Evolutionary conservation across 2,329 filamentous ascomycete species (phyloP).

Genomic region (Coniochaeta sp.): DNA sequence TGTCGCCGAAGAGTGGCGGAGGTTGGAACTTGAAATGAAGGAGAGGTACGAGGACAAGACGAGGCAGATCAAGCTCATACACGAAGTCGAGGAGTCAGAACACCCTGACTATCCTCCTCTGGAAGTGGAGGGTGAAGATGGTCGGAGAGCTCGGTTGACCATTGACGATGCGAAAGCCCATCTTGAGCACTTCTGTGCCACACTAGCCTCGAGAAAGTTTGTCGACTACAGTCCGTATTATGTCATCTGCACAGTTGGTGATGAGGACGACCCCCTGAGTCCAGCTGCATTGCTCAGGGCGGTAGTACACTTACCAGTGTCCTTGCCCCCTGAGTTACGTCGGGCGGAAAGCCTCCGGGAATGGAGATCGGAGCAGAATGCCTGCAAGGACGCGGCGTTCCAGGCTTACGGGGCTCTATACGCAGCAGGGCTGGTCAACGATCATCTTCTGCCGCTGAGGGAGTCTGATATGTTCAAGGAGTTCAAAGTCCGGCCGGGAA

Average conservation of each 20-base stretch:
- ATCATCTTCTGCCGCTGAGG: slow-evolving; percentile 64
- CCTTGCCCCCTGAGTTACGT: slow-evolving; percentile 56
- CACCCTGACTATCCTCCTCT: slow-evolving; percentile 24
- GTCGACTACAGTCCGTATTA: slow-evolving; percentile 64
- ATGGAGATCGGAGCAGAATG: slow-evolving; percentile 69
- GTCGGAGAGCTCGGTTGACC: slow-evolving; percentile 60
- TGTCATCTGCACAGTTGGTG: slow-evolving; percentile 34
- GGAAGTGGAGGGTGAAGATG: slow-evolving; percentile 34
- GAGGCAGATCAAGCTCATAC: slow-evolving; percentile 37
- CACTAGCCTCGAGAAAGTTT: slow-evolving; percentile 49
- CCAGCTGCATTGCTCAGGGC: slow-evolving; percentile 34
- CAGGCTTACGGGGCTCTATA: slow-evolving; percentile 69
- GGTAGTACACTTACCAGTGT: slow-evolving; percentile 62
- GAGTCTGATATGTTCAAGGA: slow-evolving; percentile 29
- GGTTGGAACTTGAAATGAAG: slow-evolving; percentile 68
- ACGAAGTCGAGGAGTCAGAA: slow-evolving; percentile 37
- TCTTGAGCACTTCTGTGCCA: slow-evolving; percentile 72
- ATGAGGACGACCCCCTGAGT: slow-evolving; percentile 11
- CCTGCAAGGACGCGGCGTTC: slow-evolving; percentile 76
- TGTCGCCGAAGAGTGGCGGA: slow-evolving; percentile 46
- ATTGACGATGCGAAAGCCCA: slow-evolving; percentile 68
- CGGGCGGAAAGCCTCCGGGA: slow-evolving; percentile 35
- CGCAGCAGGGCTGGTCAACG: slow-evolving; percentile 62
- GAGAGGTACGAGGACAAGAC: slow-evolving; percentile 57
- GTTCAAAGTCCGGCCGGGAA: slow-evolving; percentile 26